Base-by-base conservation (phyloP, 2,329 filamentous ascomycete species). In the Neofusicoccum laricinum region DNA sequence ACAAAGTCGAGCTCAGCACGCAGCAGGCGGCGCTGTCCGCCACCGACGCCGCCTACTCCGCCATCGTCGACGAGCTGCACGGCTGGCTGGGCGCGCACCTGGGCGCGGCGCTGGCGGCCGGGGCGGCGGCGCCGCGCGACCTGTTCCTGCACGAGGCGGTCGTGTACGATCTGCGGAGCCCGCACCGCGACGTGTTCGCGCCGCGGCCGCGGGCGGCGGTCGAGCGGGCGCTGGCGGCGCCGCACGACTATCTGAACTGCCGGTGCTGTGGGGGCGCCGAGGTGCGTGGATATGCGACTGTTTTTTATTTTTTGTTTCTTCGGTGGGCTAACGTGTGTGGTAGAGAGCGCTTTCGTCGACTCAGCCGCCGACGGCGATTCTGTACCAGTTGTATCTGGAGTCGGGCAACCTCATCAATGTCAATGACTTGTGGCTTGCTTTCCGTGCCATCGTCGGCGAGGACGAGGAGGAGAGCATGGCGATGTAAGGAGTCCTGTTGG, bases 351-450 rank as follows among this genome's bases (percentile, higher is more conserved):
- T 90, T 10, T 81, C 83, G 45, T 78, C 86, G 1, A 88, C 85
- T 1, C 80, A 92, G 63, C 91, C 91, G 3, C 82, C 88, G 1
- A 90, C 90, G 4, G 85, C 90, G 1, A 86, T 94, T 36, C 71
- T 95, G 30, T 95, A 94, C 72, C 90, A 91, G 69, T 79, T 95
- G 55, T 94, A 93, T 73, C 81, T 90, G 14, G 91, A 96, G 74
- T 89, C 90, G 0, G 90, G 91, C 0, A 85, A 84, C 8, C 79
- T 94, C 65, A 88, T 95, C 75, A 95, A 95, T 70, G 87, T 90
- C 55, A 89, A 86, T 36, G 92, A 96, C 78, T 75, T 95, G 51
- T 93, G 90, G 90, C 85, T 86, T 12, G 90, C 92, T 3, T 96
- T 92, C 75, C 84, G 85, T 68, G 85, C 85, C 15, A 84, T 90